Evolutionary conservation across 495 filamentous ascomycete genomes (phyloP).

Genomic region (Hypoxylon fuscum): DNA sequence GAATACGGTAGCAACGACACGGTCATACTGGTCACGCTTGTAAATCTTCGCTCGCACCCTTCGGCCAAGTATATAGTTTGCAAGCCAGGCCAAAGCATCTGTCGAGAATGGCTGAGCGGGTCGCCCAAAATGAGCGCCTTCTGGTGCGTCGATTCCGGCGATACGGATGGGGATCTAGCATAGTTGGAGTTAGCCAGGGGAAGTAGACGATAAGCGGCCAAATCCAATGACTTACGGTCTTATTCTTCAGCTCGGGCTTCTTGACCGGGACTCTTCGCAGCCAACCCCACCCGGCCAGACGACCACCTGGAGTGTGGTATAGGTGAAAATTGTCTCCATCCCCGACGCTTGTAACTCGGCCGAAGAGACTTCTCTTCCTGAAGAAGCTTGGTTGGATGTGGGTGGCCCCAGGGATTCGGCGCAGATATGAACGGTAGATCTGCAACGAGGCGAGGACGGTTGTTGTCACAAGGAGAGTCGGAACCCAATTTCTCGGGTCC

Average conservation of each 20-base stretch:
- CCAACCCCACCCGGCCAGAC: slow-evolving; percentile 91
- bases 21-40: slow-evolving; percentile 88
- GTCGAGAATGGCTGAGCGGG: slow-evolving; percentile 83
- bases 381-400: slow-evolving; percentile 76
- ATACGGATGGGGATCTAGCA: slow-evolving; percentile 81
- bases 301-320: slow-evolving; percentile 92
- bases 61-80: slow-evolving; percentile 72
- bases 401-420: slow-evolving; percentile 77
- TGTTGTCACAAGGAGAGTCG: slow-evolving; percentile 74
- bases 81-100: slow-evolving; percentile 83
- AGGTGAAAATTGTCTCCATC: slow-evolving; percentile 95
- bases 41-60: slow-evolving; percentile 83
- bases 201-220: not conserved
- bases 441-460: slow-evolving; percentile 66
- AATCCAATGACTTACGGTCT: slow-evolving; percentile 68
- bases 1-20: slow-evolving; percentile 85
- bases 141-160: slow-evolving; percentile 92
- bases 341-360: slow-evolving; percentile 89
- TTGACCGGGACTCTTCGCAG: slow-evolving; percentile 74
- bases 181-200: slow-evolving; percentile 7
- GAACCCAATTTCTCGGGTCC: slow-evolving; percentile 70
- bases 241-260: slow-evolving; percentile 72
- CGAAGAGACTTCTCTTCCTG: slow-evolving; percentile 77
- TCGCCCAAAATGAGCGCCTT: slow-evolving; percentile 88
- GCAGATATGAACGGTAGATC: slow-evolving; percentile 78